phyloP scores from a whole-genome alignment of 139 green algal genomes.

The Pedinophyceae sp. region DNA sequence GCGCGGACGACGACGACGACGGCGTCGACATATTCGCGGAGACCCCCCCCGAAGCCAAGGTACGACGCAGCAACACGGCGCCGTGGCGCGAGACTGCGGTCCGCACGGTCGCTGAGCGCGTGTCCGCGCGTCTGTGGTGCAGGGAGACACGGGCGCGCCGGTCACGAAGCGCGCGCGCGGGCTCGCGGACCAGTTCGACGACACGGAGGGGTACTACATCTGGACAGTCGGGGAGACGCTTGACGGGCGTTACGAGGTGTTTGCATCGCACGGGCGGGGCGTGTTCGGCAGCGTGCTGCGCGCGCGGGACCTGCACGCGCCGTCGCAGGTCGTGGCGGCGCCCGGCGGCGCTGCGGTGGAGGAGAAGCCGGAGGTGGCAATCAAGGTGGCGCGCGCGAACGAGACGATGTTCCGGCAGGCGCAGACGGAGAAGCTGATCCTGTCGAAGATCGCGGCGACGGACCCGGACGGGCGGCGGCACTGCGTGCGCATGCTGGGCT shows the following conservation, averaged over 20 bases:
- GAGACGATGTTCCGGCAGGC: constrained; percentile 64
- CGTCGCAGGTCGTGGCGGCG: not conserved
- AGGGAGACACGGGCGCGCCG: not conserved
- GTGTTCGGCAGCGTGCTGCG: constrained; percentile 89
- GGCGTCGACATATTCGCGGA: constrained; percentile 15
- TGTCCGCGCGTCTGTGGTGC: too few species aligned
- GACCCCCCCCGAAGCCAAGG: not conserved
- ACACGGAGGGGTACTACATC: constrained; percentile 92
- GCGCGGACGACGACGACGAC: not conserved
- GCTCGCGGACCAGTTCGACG: constrained; percentile 77
- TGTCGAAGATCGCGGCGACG: constrained; percentile 52
- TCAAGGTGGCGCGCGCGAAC: constrained; percentile 68
- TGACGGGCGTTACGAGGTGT: constrained; percentile 59
- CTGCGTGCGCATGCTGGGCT: constrained; percentile 71
- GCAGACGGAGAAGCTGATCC: constrained; percentile 57
- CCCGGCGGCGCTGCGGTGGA: constrained; percentile 27
- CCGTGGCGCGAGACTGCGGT: not conserved
- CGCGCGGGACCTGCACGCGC: constrained; percentile 47
- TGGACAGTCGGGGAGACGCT: constrained; percentile 73
- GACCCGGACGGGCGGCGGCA: constrained; percentile 78
- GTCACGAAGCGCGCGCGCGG: constrained; percentile 7
- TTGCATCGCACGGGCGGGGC: constrained; percentile 55
- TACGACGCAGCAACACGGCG: not conserved
- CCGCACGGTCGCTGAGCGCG: not conserved
- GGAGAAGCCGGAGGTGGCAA: constrained; percentile 23